Evolutionary conservation across 306 rosid species (phyloP).

Genomic region (Prunus padus): DNA sequence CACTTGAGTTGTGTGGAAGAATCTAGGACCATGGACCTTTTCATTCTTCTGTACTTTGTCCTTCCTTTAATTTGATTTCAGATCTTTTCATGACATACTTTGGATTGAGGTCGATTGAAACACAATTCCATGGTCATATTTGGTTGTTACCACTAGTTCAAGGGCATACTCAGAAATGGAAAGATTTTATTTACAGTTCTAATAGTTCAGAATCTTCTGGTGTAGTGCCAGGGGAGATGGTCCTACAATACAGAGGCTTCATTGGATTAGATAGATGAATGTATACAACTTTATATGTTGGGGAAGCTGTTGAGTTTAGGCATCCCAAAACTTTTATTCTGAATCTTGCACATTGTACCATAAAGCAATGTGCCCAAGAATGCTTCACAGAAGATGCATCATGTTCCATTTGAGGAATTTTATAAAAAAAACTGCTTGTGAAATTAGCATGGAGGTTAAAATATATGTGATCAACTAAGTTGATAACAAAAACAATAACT

Average conservation of each 20-base stretch:
- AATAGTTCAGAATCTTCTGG: slow-evolving; percentile 35
- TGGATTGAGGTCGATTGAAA: slow-evolving; percentile 36
- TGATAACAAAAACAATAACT: no score
- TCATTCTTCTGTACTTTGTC: slow-evolving; percentile 36
- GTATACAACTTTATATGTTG: slow-evolving; percentile 32
- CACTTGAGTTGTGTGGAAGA: slow-evolving; percentile 49
- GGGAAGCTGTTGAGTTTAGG: slow-evolving; percentile 20
- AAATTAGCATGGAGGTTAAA: no score
- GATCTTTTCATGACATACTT: slow-evolving; percentile 31
- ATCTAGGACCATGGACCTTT: slow-evolving; percentile 44
- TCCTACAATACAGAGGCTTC: slow-evolving; percentile 45
- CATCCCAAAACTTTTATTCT: slow-evolving; percentile 19
- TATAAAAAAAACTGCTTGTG: no score
- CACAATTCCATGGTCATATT: slow-evolving; percentile 40
- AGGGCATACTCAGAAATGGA: slow-evolving; percentile 37
- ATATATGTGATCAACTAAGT: no score
- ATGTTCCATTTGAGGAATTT: background rate
- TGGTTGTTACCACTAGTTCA: slow-evolving; percentile 44
- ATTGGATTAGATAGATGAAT: slow-evolving; percentile 31
- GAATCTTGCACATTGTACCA: background rate
- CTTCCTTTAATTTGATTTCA: slow-evolving; percentile 38
- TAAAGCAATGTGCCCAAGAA: background rate
- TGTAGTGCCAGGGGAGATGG: slow-evolving; percentile 37
- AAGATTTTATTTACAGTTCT: slow-evolving; percentile 36
- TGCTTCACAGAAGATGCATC: background rate